Evolutionary conservation across 164 flowering plant genomes (phyloP), one percentile per base, ranked within the genome.

Genomic region (Vitis cinerea): DNA sequence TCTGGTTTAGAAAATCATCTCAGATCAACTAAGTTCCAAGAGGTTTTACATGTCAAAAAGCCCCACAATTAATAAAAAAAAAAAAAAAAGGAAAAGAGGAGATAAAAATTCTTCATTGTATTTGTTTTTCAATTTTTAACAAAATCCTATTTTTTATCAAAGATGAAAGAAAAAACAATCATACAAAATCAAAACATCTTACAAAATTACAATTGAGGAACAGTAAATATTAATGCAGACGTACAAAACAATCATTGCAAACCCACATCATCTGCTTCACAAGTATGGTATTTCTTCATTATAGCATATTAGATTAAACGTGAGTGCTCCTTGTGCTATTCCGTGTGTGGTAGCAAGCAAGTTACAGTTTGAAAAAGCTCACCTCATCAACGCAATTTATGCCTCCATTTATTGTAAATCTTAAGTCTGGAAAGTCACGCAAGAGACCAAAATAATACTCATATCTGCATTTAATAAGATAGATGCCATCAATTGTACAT

Each of bases 341-440:
- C 6, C 44, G 7, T 0, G 44, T 6, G 44, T 3, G 44, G 7
- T 37, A 37, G 1, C 7, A 37, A 37, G 44, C 55, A 14, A 65
- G 47, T 50, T 19, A 37, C 7, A 53, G 15, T 66, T 19, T 19
- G 44, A 59, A 58, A 59, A 71, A 27, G 61, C 64, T 80, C 69
- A 92, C 99, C 98, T 88, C 92, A 79, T 83, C 87, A 76, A 89
- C 77, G 61, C 80, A 74, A 73, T 82, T 83, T 71, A 96, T 87
- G 74, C 98, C 99, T 81, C 99, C 98, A 88, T 96, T 96, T 58
- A 93, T 81, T 50, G 99, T 96, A 75, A 96, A 91, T 67, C 59
- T 86, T 57, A 96, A 73, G 72, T 91, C 92, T 48, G 98, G 99
- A 80, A 96, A 96, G 78, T 96, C 98, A 72, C 99, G 97, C 81